These are phyloP conservation scores for Scleroderma citrinum DNA, from an alignment of 768 basidiomycete species.

Conservation along the genomic window DNA sequence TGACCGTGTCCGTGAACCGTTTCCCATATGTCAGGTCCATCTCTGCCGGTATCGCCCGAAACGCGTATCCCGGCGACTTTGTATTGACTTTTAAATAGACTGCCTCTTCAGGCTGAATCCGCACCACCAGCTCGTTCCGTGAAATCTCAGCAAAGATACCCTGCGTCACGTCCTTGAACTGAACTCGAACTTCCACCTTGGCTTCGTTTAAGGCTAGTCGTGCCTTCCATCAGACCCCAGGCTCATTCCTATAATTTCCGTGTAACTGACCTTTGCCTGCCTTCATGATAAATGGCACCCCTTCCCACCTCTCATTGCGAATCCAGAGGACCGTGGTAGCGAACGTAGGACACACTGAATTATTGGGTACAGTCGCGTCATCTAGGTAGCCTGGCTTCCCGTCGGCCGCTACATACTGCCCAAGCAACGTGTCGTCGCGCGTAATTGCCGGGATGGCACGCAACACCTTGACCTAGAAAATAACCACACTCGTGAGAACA, in stretches of 20 bases:
- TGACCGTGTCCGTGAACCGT: slow-evolving; percentile 83
- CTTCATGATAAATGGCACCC: slow-evolving; percentile 97
- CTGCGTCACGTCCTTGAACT: slow-evolving; percentile 95
- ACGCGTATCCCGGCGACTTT: slow-evolving; percentile 88
- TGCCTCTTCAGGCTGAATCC: slow-evolving; percentile 94
- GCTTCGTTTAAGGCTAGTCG: slow-evolving; percentile 87
- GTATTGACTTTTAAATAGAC: slow-evolving; percentile 96
- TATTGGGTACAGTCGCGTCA: slow-evolving; percentile 89
- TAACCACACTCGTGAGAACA: slow-evolving; percentile 14
- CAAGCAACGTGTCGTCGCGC: slow-evolving; percentile 75
- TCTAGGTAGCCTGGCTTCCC: slow-evolving; percentile 99
- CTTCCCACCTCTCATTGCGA: slow-evolving; percentile 96
- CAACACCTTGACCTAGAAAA: slow-evolving; percentile 85
- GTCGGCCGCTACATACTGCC: slow-evolving; percentile 85
- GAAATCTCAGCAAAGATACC: slow-evolving; percentile 97
- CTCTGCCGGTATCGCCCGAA: slow-evolving; percentile 88
- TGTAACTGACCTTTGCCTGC: slow-evolving; percentile 83
- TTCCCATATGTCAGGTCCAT: slow-evolving; percentile 99
- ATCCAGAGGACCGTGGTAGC: slow-evolving; percentile 89
- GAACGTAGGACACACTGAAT: slow-evolving; percentile 90
- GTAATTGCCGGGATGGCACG: slow-evolving; percentile 83
- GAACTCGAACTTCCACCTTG: slow-evolving; percentile 96
- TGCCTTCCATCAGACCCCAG: neutral
- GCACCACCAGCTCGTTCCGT: slow-evolving; percentile 95
- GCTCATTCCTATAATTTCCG: neutral